These are phyloP conservation scores for Penicillium samsonianum DNA, from an alignment of 495 filamentous ascomycete species.

Conservation along the genomic window DNA sequence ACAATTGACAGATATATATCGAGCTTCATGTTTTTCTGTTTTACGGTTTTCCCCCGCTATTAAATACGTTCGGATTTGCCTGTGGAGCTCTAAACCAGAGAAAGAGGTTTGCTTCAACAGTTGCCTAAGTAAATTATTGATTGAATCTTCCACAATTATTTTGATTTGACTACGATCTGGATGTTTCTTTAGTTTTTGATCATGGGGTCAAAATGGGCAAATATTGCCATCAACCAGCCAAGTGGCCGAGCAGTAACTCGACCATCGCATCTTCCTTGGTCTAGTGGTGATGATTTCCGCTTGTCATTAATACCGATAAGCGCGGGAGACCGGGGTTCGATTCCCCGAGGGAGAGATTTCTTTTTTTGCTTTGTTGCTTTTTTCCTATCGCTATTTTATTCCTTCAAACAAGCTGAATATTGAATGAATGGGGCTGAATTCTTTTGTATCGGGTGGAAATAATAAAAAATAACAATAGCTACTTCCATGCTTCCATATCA, in stretches of 20 bases:
- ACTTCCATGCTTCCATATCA: not conserved
- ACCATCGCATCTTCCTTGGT: slow-evolving; percentile 34
- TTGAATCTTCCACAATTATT: not conserved
- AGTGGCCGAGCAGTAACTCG: slow-evolving; percentile 33
- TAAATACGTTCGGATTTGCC: not conserved
- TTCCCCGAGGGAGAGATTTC: slow-evolving; percentile 50
- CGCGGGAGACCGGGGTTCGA: slow-evolving; percentile 54
- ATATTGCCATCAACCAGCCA: slow-evolving; percentile 19
- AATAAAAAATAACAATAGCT: not conserved
- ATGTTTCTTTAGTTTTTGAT: not conserved
- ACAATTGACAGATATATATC: not conserved
- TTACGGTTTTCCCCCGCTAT: not conserved
- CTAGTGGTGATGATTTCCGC: slow-evolving; percentile 58
- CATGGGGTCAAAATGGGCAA: not conserved
- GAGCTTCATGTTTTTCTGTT: not conserved
- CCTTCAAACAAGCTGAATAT: not conserved
- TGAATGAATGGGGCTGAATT: not conserved
- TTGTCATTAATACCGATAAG: slow-evolving; percentile 44
- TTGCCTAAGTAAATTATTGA: not conserved
- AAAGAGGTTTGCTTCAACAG: not conserved
- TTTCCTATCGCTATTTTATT: not conserved
- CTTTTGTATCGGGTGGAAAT: not conserved
- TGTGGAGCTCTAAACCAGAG: not conserved
- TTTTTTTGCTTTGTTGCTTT: slow-evolving; percentile 8
- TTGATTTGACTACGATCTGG: not conserved